A percentile compares a stretch with the other conserved stretches of the same genome.
Conservation (phyloP, 192 early-diverging fungal species). For the Dispira simplex region DNA sequence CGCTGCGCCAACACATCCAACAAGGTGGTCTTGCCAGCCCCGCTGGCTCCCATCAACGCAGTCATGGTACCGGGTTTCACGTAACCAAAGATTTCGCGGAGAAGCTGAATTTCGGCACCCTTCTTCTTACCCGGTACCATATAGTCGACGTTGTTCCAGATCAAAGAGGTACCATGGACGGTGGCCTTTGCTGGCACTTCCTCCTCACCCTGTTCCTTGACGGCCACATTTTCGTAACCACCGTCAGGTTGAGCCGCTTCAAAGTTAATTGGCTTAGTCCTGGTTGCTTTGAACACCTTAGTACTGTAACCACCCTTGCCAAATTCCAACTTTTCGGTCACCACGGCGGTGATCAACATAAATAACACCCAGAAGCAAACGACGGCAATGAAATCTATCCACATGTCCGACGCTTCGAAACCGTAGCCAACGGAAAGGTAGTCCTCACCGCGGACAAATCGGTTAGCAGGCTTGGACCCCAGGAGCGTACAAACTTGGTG, state of each 20-base stretch:
- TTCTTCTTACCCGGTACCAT: constrained; percentile 37
- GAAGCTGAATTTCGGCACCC: constrained; percentile 41
- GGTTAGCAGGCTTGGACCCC: constrained; percentile 35
- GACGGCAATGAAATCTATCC: constrained; percentile 43
- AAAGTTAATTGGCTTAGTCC: constrained; percentile 16
- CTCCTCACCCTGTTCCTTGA: neutral
- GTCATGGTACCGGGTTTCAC: constrained; percentile 60
- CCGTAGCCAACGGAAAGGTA: constrained; percentile 37
- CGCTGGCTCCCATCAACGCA: constrained; percentile 49
- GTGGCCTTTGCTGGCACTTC: neutral
- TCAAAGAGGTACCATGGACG: constrained; percentile 19
- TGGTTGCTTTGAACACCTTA: constrained; percentile 23
- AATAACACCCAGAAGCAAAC: constrained; percentile 24
- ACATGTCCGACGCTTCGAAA: constrained; percentile 38
- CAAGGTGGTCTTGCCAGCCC: constrained; percentile 57
- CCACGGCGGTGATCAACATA: constrained; percentile 18
- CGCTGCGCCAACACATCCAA: constrained; percentile 51
- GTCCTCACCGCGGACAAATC: constrained; percentile 39
- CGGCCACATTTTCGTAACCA: neutral
- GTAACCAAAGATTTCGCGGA: constrained; percentile 47
- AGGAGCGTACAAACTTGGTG: constrained; percentile 49
- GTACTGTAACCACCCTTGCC: constrained; percentile 30
- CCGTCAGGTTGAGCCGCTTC: constrained; percentile 12
- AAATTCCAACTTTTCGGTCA: constrained; percentile 46
- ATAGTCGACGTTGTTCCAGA: constrained; percentile 53